Base-by-base conservation (phyloP, 805 yeast genomes). In the Yueomyces sp. region DNA sequence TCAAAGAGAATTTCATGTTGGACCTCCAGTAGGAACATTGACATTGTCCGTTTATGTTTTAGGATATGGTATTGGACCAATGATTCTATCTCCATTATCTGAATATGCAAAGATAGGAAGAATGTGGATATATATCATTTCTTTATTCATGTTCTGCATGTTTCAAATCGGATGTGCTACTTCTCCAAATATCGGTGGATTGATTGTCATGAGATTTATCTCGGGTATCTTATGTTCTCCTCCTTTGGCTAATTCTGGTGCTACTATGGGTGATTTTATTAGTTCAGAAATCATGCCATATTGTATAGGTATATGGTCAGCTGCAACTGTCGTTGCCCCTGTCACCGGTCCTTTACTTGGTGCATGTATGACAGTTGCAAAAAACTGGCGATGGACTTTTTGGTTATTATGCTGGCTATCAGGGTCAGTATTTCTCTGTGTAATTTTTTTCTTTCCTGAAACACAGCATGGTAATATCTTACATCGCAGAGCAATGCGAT, bases 41-140 rank as follows among this genome's bases (percentile, higher is more conserved):
- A 77, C 79, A 3, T 63, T 79, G 50, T 61, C 79, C 0, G 47
- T 76, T 36, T 79, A 72, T 48, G 78, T 77, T 5, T 50, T 76
- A 30, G 84, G 82, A 6, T 77, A 78, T 52, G 83, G 79, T 42
- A 41, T 76, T 26, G 81, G 81, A 1, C 81, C 81, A 2, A 63
- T 77, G 64, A 47, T 76, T 2, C 72, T 76, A 43, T 70, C 80
- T 0, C 83, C 84, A 3, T 49, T 77, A 47, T 70, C 79, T 11
- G 84, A 78, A 54, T 66, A 73, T 40, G 72, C 77, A 2, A 54
- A 57, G 3, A 55, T 74, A 40, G 83, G 82, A 11, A 66, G 82
- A 47, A 73, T 72, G 43, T 60, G 67, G 31, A 66, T 74, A 37
- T 77, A 76, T 47, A 61, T 69, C 33, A 40, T 59, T 26, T 66